These are phyloP conservation scores for Scheffersomyces lignosus DNA, from an alignment of 805 yeast species.

Conservation along the genomic window DNA sequence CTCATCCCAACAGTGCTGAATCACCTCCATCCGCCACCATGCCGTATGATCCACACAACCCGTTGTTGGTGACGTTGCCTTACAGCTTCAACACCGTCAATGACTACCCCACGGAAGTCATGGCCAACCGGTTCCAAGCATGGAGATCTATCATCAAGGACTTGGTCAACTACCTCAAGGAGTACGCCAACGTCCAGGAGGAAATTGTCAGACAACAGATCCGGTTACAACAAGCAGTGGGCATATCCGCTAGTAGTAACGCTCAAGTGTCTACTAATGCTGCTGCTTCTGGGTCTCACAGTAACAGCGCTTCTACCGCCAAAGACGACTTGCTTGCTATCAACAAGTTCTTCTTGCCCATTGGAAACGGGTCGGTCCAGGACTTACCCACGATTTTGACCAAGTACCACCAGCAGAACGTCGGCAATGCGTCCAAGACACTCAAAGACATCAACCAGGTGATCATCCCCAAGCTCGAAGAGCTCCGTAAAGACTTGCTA, in stretches of 20 bases:
- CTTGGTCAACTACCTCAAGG: constrained; percentile 70
- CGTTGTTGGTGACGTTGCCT: constrained; percentile 41
- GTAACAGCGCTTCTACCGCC: constrained; percentile 11
- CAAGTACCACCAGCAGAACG: constrained; percentile 46
- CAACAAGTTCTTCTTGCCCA: constrained; percentile 64
- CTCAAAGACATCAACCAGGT: constrained; percentile 49
- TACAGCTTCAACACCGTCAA: constrained; percentile 30
- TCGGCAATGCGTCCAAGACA: constrained; percentile 38
- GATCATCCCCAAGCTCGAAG: constrained; percentile 56
- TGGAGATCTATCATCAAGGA: constrained; percentile 84
- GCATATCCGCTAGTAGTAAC: constrained; percentile 12
- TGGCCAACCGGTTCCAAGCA: constrained; percentile 79
- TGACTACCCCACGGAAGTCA: constrained; percentile 75
- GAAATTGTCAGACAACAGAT: constrained; percentile 82
- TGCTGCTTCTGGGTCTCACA: constrained; percentile 2
- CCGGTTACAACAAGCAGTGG: constrained; percentile 72
- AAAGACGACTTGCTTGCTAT: constrained; percentile 35
- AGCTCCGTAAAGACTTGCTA: constrained; percentile 66
- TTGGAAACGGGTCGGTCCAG: constrained; percentile 78
- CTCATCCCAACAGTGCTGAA: too few species aligned
- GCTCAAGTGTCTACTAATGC: constrained; percentile 5
- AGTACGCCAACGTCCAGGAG: constrained; percentile 82
- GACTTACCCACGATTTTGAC: constrained; percentile 74
- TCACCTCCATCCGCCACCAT: too few species aligned
- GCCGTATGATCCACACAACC: constrained; percentile 27